Base-by-base conservation (phyloP, 495 filamentous ascomycete genomes). In the Podospora tetraspora region DNA sequence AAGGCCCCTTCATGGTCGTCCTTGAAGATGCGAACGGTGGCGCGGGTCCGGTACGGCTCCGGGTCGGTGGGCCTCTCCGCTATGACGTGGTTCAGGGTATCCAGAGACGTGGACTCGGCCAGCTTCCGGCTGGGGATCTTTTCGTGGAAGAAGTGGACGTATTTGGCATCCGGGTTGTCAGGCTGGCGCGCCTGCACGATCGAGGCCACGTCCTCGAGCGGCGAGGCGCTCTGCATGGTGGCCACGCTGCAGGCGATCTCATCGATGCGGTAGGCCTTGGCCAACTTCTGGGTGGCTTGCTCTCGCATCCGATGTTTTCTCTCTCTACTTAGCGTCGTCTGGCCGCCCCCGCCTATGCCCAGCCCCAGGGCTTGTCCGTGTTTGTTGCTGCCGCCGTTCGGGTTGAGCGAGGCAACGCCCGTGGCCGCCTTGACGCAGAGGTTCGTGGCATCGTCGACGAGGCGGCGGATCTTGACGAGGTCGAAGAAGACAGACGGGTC, bases 111-210 rank as follows among this genome's bases (percentile, higher is more conserved):
- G 75, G 83, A 91, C 71, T 92, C 86, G 61, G 88, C 91, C 69
- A 93, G 83, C 78, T 91, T 89, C 27, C 91, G 81, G 13, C 86
- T 89, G 1, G 91, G 91, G 56, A 94, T 93, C 81, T 93, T 93
- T 73, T 94, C 91, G 78, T 93, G 91, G 75, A 94, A 93, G 78
- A 94, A 93, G 71, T 94, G 90, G 4, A 93, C 91, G 69, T 94
- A 94, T 70, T 89, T 90, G 30, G 90, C 91, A 70, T 93, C 90
- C 11, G 82, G 75, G 69, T 92, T 86, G 24, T 82, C 72, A 0
- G 86, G 79, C 62, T 83, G 87, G 61, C 91, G 81, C 73, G 90
- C 86, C 61, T 93, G 77, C 21, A 93, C 91, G 62, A 88, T 82
- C 22, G 84, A 81, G n/a, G 89, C 91, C 3, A 93, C 91, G 61